Conservation (phyloP, 768 basidiomycete species). For the Kwoniella sp. region DNA sequence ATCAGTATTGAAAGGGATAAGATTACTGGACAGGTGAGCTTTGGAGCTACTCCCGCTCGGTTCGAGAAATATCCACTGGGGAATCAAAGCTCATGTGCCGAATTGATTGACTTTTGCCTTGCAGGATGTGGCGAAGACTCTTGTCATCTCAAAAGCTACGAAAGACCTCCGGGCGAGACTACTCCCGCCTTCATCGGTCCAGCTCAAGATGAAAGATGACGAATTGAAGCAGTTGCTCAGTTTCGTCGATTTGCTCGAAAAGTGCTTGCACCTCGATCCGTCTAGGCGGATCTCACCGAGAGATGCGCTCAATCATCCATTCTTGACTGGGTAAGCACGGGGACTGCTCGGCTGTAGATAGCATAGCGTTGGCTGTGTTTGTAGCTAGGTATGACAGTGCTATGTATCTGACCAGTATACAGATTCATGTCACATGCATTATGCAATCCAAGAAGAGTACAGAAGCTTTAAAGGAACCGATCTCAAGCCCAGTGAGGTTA, state of each 20-base stretch:
- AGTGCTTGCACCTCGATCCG: constrained; percentile 84
- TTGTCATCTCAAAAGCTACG: constrained; percentile 78
- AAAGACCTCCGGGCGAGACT: constrained; percentile 79
- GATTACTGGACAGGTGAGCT: constrained; percentile 76
- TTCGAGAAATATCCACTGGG: no score
- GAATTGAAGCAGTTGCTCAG: constrained; percentile 75
- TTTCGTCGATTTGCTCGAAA: constrained; percentile 89
- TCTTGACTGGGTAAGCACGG: constrained; percentile 63
- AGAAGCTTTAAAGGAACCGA: no score
- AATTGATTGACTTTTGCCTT: neutral
- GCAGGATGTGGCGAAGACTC: constrained; percentile 79
- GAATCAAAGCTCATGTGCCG: no score
- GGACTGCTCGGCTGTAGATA: no score
- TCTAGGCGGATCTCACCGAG: constrained; percentile 81
- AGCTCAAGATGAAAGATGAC: constrained; percentile 76
- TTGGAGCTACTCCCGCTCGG: no score
- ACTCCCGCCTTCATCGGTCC: constrained; percentile 72
- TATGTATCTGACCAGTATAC: no score
- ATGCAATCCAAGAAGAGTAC: no score
- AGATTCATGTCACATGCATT: no score
- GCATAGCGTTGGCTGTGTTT: no score
- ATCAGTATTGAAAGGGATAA: constrained; percentile 76
- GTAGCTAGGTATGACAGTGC: no score
- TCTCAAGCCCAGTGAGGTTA: no score
- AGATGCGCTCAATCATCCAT: constrained; percentile 84